Conservation (phyloP, 1,284 basidiomycete species). For the Pseudozyma pruni region DNA sequence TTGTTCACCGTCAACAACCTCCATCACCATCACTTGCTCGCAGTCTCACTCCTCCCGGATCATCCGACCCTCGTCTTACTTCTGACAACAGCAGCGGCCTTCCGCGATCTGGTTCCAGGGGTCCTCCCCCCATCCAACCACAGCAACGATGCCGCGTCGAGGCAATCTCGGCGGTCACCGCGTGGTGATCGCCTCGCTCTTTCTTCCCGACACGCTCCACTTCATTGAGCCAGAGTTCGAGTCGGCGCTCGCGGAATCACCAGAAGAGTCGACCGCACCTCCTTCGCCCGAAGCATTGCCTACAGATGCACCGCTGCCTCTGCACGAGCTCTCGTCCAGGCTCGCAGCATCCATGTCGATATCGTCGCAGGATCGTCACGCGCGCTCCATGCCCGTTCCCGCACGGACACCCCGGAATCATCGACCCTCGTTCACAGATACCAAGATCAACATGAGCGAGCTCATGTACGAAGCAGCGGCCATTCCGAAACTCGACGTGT, state of each 20-base stretch:
- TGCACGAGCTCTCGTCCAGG: constrained; percentile 51
- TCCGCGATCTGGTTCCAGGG: neutral
- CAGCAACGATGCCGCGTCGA: constrained; percentile 41
- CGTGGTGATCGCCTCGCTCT: constrained; percentile 64
- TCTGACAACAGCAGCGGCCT: neutral
- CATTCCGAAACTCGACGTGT: constrained; percentile 38
- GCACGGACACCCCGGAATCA: constrained; percentile 29
- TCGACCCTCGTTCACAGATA: constrained; percentile 41
- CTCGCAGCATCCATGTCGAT: constrained; percentile 45
- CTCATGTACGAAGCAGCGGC: constrained; percentile 62
- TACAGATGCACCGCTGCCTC: constrained; percentile 38
- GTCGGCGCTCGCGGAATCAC: constrained; percentile 32
- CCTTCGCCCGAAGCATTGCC: constrained; percentile 35
- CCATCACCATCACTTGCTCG: neutral
- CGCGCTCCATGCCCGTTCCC: constrained; percentile 31
- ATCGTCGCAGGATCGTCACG: constrained; percentile 14
- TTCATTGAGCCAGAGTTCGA: constrained; percentile 48
- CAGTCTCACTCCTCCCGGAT: neutral
- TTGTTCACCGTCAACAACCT: neutral
- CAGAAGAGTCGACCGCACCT: constrained; percentile 43
- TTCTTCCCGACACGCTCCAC: constrained; percentile 58
- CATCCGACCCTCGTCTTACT: no score
- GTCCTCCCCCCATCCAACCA: no score
- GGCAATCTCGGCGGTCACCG: constrained; percentile 55
- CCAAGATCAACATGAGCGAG: constrained; percentile 59